Evolutionary conservation across 1,284 basidiomycete species (phyloP).

Genomic region (Ustilago lituana): DNA sequence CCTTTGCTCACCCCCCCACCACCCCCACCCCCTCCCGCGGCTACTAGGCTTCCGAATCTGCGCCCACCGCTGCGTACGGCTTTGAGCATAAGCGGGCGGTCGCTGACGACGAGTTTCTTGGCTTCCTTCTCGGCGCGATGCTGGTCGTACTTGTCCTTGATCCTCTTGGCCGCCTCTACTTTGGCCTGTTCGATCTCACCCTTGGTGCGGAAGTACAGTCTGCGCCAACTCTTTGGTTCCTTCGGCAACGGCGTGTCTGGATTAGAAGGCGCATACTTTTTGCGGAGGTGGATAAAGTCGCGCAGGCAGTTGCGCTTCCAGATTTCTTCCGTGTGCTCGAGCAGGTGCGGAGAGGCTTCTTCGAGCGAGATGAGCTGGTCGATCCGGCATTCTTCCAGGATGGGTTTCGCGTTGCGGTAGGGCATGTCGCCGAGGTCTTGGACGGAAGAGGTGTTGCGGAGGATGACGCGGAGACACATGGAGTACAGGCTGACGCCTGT

Average conservation of each 20-base stretch:
- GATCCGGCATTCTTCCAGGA: constrained; percentile 57
- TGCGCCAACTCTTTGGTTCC: constrained; percentile 51
- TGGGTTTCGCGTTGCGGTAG: constrained; percentile 53
- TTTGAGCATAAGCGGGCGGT: constrained; percentile 30
- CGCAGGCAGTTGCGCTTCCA: constrained; percentile 60
- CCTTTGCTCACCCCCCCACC: constrained; percentile 32
- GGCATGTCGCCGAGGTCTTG: constrained; percentile 63
- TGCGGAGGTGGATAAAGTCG: constrained; percentile 58
- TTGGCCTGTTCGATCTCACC: constrained; percentile 53
- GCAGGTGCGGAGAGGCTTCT: constrained; percentile 55
- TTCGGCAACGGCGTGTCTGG: neutral
- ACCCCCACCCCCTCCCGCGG: neutral
- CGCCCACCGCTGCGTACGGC: constrained; percentile 16
- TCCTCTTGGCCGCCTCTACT: constrained; percentile 43
- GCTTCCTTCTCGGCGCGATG: constrained; percentile 56
- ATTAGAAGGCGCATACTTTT: constrained; percentile 19
- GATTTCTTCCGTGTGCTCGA: constrained; percentile 47
- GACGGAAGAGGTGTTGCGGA: constrained; percentile 52
- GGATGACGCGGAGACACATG: constrained; percentile 52
- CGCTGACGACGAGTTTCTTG: constrained; percentile 52
- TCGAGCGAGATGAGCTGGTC: constrained; percentile 60
- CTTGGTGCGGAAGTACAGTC: constrained; percentile 47
- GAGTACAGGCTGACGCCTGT: constrained; percentile 18
- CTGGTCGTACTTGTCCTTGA: constrained; percentile 59
- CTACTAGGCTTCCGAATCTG: constrained; percentile 13